phyloP scores from a whole-genome alignment of 257 asterid genomes.

The Rauvolfia tetraphylla region DNA sequence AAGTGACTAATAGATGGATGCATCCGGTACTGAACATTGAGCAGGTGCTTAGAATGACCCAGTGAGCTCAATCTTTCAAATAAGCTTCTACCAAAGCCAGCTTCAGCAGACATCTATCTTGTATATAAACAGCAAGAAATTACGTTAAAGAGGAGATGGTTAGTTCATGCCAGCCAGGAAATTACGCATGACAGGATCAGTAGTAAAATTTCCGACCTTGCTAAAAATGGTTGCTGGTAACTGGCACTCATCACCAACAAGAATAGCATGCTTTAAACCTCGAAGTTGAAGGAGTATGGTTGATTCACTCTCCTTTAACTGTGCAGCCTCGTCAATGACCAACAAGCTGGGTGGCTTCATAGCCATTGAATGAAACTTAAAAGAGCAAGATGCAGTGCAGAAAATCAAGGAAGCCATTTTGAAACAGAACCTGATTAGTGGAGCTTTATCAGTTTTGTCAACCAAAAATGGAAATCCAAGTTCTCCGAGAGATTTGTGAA shows the following conservation, averaged over 20 bases:
- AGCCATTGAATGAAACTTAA: constrained; percentile 25
- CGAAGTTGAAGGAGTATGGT: constrained; percentile 47
- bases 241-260: constrained; percentile 58
- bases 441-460: not conserved
- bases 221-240: constrained; percentile 48
- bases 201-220: constrained; percentile 30
- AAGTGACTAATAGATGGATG: constrained; percentile 8
- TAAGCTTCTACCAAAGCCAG: constrained; percentile 63
- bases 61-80: constrained; percentile 51
- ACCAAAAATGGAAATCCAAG: constrained; percentile 33
- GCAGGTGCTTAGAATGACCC: constrained; percentile 48
- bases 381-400: constrained; percentile 52
- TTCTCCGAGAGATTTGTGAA: constrained; percentile 24
- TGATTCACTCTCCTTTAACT: constrained; percentile 56
- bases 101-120: constrained; percentile 36
- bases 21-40: constrained; percentile 56
- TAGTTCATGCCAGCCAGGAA: no score
- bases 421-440: constrained; percentile 33
- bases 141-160: no score
- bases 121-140: not conserved
- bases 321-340: constrained; percentile 66
- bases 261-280: constrained; percentile 38
- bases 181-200: no score
- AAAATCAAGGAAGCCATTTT: constrained; percentile 41
- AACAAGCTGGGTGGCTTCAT: constrained; percentile 36